Conservation (phyloP, 2,329 filamentous ascomycete species). For the Beauveria varroae region DNA sequence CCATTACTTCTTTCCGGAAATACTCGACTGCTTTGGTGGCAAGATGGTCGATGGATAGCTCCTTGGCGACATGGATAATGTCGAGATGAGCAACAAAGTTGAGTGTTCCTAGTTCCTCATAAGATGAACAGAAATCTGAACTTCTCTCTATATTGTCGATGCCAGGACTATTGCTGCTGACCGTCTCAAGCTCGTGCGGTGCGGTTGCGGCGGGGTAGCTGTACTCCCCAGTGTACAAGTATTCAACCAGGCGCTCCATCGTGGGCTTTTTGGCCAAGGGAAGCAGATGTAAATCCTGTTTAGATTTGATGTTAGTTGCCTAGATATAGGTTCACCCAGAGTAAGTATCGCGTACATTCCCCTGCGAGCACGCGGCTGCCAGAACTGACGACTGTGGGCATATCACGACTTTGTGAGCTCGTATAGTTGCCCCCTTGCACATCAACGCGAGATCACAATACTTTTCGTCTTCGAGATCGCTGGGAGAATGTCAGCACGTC, state of each 20-base stretch:
- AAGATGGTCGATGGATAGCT: too few relatives aligned
- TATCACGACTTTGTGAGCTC: not conserved
- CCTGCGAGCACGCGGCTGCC: not conserved
- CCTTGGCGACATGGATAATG: too few relatives aligned
- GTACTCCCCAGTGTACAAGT: constrained; percentile 4
- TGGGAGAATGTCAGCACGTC: not conserved
- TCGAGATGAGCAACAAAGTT: too few relatives aligned
- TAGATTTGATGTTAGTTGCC: not conserved
- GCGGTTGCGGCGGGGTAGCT: not conserved
- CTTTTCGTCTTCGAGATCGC: not conserved
- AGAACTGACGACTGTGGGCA: not conserved
- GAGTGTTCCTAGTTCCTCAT: too few relatives aligned
- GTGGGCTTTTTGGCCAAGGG: not conserved
- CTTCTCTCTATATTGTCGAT: too few relatives aligned
- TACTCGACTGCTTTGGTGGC: too few relatives aligned
- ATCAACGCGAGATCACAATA: not conserved
- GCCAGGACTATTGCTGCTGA: too few relatives aligned
- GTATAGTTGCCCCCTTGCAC: constrained; percentile 21
- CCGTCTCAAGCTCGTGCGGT: too few relatives aligned
- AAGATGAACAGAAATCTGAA: too few relatives aligned
- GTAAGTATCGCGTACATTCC: not conserved
- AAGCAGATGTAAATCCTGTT: not conserved
- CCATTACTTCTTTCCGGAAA: not conserved
- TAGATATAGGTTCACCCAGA: too few relatives aligned
- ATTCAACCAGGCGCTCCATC: not conserved